Base-by-base conservation (phyloP, 495 filamentous ascomycete species). In the Podospora pseudopauciseta region DNA sequence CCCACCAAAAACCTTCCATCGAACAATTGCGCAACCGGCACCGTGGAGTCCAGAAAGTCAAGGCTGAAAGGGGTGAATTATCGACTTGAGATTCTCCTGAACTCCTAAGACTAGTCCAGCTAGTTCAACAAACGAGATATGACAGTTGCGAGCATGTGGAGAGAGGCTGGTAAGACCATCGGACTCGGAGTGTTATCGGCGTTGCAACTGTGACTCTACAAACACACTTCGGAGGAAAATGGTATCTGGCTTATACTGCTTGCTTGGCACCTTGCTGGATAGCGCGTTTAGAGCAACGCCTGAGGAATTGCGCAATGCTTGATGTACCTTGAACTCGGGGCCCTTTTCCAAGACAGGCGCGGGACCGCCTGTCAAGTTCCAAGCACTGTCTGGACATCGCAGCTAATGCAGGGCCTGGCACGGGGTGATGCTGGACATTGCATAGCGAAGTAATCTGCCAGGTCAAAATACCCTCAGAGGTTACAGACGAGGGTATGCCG, bases 321-420 rank as follows among this genome's bases (percentile, higher is more conserved):
- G 55, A 58, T 6, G 55, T 19, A 26, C 55, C 55, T 56, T 58
- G 55, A 20, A 20, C 55, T 58, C 55, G 55, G 55, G 55, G 23
- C 55, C n/a, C n/a, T 58, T 19, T 20, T 26, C 55, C n/a, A 6
- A 58, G n/a, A 20, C 55, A 19, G 23, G 55, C 5, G n/a, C 55
- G 23, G n/a, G 23, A 20, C 55, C 5, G 55, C n/a, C n/a, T 58
- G 55, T 26, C 55, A 58, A 26, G 23, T 9, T 58, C 15, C 55
- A 58, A 58, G 55, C 55, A 58, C n/a, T 15, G 39, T 49, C 55
- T 58, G 23, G 18, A 26, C 7, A 58, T 26, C n/a, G 55, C 55
- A 58, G 55, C 55, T 58, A 58, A 58, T 58, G 55, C 55, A 58
- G 55, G 55, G 55, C n/a, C 55, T 58, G n/a, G n/a, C 55, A 58